phyloP scores from a whole-genome alignment of 768 basidiomycete species.

The Leccinum fibrillosum region DNA sequence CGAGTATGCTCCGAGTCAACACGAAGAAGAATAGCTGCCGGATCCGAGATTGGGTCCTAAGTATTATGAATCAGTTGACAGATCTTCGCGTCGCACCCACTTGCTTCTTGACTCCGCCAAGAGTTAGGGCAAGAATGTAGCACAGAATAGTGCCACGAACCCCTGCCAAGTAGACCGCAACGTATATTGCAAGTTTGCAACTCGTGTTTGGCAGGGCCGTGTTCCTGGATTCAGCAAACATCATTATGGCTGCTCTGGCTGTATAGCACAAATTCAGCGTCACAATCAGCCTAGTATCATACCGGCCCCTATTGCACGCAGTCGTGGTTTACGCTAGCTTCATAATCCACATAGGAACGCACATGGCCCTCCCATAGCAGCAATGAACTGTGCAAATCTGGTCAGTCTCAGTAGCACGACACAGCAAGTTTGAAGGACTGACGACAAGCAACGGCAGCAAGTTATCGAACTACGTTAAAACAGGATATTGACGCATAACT shows the following conservation, averaged over 20 bases:
- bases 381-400: not conserved
- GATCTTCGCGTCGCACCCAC: not conserved
- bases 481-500: constrained; percentile 4
- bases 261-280: not conserved
- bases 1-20: constrained; percentile 11
- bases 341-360: not conserved
- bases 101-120: constrained; percentile 1
- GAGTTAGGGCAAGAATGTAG: constrained; percentile 9
- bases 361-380: constrained; percentile 4
- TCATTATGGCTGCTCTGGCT: not conserved
- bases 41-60: constrained; percentile 6
- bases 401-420: not conserved
- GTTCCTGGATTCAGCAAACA: too few relatives aligned
- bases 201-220: not conserved
- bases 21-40: constrained; percentile 8
- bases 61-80: not conserved
- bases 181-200: not conserved
- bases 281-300: not conserved
- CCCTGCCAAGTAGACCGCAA: constrained; percentile 1
- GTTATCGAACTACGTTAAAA: not conserved
- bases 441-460: not conserved
- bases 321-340: not conserved
- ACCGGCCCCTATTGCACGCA: not conserved
- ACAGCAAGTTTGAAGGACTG: not conserved
- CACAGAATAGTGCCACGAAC: constrained; percentile 4